Evolutionary conservation across 2,329 filamentous ascomycete genomes (phyloP).

Genomic region (Scleromitrula shiraiana): DNA sequence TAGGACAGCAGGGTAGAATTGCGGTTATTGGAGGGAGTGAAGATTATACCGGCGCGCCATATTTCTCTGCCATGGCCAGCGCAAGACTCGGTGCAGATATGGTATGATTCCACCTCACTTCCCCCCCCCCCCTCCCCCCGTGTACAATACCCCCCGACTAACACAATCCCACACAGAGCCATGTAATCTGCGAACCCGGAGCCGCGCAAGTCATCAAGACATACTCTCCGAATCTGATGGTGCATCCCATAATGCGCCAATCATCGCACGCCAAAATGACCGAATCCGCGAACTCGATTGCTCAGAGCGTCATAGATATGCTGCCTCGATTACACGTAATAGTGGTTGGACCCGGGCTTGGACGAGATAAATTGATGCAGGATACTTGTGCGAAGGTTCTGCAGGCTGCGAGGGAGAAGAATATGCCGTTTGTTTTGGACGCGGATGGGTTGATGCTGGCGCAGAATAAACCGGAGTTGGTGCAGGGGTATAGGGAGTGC

Average conservation of each 20-base stretch:
- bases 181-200: slow-evolving; percentile 89
- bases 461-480: slow-evolving; percentile 64
- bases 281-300: slow-evolving; percentile 52
- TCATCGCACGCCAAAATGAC: slow-evolving; percentile 44
- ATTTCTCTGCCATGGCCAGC: slow-evolving; percentile 96
- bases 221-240: slow-evolving; percentile 97
- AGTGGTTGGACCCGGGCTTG: slow-evolving; percentile 86
- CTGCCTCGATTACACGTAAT: slow-evolving; percentile 83
- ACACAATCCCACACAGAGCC: slow-evolving; percentile 47
- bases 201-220: slow-evolving; percentile 89
- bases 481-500: slow-evolving; percentile 73
- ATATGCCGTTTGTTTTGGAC: slow-evolving; percentile 79
- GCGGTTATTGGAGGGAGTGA: slow-evolving; percentile 91
- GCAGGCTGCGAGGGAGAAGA: slow-evolving; percentile 61
- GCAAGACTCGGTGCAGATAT: slow-evolving; percentile 84
- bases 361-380: slow-evolving; percentile 84
- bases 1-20: slow-evolving; percentile 85
- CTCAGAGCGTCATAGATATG: slow-evolving; percentile 66
- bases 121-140: neutral
- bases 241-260: slow-evolving; percentile 90
- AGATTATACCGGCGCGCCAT: slow-evolving; percentile 95
- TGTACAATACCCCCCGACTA: neutral
- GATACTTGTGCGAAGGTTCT: slow-evolving; percentile 75
- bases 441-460: slow-evolving; percentile 81
- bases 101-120: slow-evolving; percentile 42